A percentile compares a stretch with the other conserved stretches of the same genome.
These are phyloP conservation scores for Colletotrichum eremochloae DNA, from an alignment of 2,329 filamentous ascomycete species.

Conservation along the genomic window DNA sequence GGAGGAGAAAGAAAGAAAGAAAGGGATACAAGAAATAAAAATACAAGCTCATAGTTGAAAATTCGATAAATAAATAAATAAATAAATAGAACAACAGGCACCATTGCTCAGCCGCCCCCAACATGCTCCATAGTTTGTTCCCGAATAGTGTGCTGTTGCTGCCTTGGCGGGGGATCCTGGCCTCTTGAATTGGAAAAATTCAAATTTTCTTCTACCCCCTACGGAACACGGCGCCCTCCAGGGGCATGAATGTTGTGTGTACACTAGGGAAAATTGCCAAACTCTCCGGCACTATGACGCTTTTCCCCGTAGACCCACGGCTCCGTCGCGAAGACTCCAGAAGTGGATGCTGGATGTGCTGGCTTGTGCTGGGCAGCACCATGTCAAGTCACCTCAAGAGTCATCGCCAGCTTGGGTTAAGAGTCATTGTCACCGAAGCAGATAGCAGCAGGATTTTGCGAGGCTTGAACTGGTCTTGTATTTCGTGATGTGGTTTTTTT, in stretches of 20 bases:
- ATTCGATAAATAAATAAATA: too few species aligned
- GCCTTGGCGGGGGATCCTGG: conserved; percentile 8
- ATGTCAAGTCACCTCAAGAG: conserved; percentile 18
- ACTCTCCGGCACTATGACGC: conserved; percentile 37
- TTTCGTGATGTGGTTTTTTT: not conserved
- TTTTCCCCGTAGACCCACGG: conserved; percentile 35
- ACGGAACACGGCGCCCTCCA: conserved; percentile 1
- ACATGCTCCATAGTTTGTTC: conserved; percentile 12
- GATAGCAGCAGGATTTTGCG: not conserved
- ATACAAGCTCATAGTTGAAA: too few species aligned
- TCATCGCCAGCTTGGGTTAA: conserved; percentile 14
- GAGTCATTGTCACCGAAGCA: conserved; percentile 23
- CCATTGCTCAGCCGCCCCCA: conserved; percentile 19
- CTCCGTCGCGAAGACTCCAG: conserved; percentile 29
- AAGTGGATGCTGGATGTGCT: conserved; percentile 24
- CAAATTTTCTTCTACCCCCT: conserved; percentile 3
- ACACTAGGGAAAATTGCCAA: conserved; percentile 18
- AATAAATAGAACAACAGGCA: not conserved
- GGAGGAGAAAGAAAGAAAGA: not conserved
- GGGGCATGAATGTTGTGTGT: conserved; percentile 3
- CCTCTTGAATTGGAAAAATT: not conserved
- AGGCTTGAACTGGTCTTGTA: conserved; percentile 15
- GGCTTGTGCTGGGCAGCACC: not conserved
- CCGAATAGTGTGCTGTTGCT: conserved; percentile 17
- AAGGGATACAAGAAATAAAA: too few species aligned